Base-by-base conservation (phyloP, 345 rosid species). In the Eucalyptus polybractea region DNA sequence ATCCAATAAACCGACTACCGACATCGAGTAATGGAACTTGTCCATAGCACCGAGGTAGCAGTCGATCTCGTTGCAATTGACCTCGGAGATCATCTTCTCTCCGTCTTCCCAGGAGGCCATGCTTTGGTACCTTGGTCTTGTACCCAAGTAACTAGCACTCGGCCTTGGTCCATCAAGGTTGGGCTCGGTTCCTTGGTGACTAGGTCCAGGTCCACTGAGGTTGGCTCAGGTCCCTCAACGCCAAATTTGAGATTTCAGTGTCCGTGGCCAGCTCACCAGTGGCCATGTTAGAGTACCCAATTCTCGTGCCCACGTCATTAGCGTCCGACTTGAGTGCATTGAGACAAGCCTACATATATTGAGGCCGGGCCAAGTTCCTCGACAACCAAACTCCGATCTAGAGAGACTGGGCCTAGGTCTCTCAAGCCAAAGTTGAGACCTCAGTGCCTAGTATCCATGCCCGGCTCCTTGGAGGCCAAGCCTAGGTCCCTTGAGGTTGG, bases 51-150 rank as follows among this genome's bases (percentile, higher is more conserved):
- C 91, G 51, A 95, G 93, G 93, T 97, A 95, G 7, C 91, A 94
- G 90, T 96, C 95, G n/a, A 94, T 98, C 86, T 97, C 96, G 4
- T 88, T 58, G 9, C 96, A 93, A 92, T 97, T 97, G 87, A 92
- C 91, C 50, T 94, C 94, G 89, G 96, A 97, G n/a, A 97, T 95
- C 98, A 96, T 97, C 92, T 91, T 95, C 88, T 95, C 99, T 16
- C 95, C 95, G 51, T 95, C 98, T 88, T 96, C 98, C 0, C 8
- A 4, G 2, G 98, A 96, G 10, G 95, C 95, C 27, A 98, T 92
- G 1, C 27, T 76, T 76, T 2, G 2, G 45, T 19, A 37, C 27
- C 24, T 24, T 6, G 13, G 83, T 76, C 47, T 13, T 37, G 2
- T 40, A 21, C 25, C 8, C 15, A 40, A 40, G 47, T 76, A 24